Percentiles rank a stretch among this genome's conserved stretches.
These are phyloP conservation scores for Colletotrichum spaethianum DNA, from an alignment of 2,329 filamentous ascomycete genomes.

Conservation along the genomic window DNA sequence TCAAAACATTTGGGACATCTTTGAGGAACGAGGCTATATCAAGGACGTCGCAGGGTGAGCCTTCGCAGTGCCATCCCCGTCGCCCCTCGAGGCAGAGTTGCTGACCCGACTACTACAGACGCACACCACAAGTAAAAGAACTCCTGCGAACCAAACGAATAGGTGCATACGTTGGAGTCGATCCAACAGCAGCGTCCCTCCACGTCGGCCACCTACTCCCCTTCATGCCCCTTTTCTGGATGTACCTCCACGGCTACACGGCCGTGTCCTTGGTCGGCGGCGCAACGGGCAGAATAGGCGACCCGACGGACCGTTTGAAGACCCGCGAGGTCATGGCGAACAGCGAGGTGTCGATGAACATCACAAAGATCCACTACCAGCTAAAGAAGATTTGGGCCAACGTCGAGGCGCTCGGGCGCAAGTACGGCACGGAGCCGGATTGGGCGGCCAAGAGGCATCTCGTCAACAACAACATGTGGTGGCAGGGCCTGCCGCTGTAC, in stretches of 20 bases:
- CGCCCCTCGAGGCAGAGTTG: constrained; percentile 1
- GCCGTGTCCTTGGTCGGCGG: constrained; percentile 79
- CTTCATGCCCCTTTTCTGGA: constrained; percentile 87
- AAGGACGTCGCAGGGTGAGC: constrained; percentile 81
- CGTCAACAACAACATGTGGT: constrained; percentile 88
- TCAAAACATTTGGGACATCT: constrained; percentile 71
- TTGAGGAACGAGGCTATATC: constrained; percentile 81
- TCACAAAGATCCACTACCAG: constrained; percentile 78
- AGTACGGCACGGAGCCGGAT: constrained; percentile 74
- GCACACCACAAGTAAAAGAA: constrained; percentile 69
- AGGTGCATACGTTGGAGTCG: constrained; percentile 84
- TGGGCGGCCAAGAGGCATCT: constrained; percentile 78
- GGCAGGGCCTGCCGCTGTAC: constrained; percentile 78
- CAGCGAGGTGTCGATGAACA: constrained; percentile 72
- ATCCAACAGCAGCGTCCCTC: constrained; percentile 84
- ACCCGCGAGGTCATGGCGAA: constrained; percentile 69
- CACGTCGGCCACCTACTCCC: constrained; percentile 87
- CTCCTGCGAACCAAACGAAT: constrained; percentile 77
- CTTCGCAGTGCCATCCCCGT: constrained; percentile 8
- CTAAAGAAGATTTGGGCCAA: constrained; percentile 81
- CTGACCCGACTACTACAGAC: constrained; percentile 48
- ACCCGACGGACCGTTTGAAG: constrained; percentile 79
- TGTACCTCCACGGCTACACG: constrained; percentile 82
- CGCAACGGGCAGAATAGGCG: constrained; percentile 83
- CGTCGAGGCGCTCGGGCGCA: constrained; percentile 75